Conservation (phyloP, 257 asterid species). For the Primulina eburnea region DNA sequence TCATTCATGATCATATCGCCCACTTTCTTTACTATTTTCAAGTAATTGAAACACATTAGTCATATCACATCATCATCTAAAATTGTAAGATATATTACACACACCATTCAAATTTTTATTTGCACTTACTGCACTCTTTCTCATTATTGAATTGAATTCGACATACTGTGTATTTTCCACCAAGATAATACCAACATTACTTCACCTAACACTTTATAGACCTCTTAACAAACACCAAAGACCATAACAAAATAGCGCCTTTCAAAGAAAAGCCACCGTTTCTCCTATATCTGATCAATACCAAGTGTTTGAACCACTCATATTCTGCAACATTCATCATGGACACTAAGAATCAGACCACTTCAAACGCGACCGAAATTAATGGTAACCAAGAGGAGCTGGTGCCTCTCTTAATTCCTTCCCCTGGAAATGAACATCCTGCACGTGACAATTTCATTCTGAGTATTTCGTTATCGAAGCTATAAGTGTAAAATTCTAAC, state of each 20-base stretch:
- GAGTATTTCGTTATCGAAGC: not conserved
- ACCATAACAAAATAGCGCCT: too few relatives aligned
- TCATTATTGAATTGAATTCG: too few relatives aligned
- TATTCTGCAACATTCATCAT: not conserved
- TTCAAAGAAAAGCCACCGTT: not conserved
- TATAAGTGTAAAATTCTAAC: not conserved
- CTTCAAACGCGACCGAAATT: not conserved
- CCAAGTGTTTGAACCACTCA: not conserved
- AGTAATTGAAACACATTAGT: too few relatives aligned
- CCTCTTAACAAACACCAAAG: not conserved
- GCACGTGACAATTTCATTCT: constrained; percentile 24
- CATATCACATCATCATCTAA: too few relatives aligned
- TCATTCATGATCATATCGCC: too few relatives aligned
- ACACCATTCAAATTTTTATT: too few relatives aligned
- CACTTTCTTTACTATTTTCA: too few relatives aligned
- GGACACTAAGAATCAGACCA: not conserved
- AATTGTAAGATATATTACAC: too few relatives aligned
- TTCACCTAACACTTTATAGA: not conserved
- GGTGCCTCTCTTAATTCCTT: constrained; percentile 74
- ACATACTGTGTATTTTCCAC: too few relatives aligned
- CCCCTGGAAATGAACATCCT: constrained; percentile 88
- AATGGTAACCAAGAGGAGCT: constrained; percentile 82
- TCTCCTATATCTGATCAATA: constrained; percentile 8
- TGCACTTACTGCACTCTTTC: too few relatives aligned
- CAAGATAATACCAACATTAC: not conserved